phyloP scores from a whole-genome alignment of 2,329 filamentous ascomycete genomes.

The Aspergillus aculeatinus region DNA sequence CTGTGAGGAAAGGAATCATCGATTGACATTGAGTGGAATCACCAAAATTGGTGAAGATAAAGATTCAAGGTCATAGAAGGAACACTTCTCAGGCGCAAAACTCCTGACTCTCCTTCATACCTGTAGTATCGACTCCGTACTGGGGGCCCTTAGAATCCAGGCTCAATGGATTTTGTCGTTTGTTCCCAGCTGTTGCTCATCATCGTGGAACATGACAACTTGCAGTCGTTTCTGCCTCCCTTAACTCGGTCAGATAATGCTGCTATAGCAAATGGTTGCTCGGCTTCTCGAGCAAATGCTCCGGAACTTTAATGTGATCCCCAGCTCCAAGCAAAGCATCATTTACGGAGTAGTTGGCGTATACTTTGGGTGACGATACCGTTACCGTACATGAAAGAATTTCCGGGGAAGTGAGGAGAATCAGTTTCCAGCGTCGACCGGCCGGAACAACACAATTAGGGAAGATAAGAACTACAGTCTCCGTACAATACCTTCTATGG shows the following conservation, averaged over 20 bases:
- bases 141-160: background rate
- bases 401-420: background rate
- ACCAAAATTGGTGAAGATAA: constrained; percentile 12
- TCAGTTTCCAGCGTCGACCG: background rate
- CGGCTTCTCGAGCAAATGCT: constrained; percentile 6
- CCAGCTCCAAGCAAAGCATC: constrained; percentile 1
- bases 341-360: background rate
- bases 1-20: constrained; percentile 12
- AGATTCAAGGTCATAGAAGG: constrained; percentile 2
- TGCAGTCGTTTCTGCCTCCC: background rate
- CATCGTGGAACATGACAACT: background rate
- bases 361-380: background rate
- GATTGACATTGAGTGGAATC: constrained; percentile 19
- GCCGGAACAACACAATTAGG: background rate
- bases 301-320: constrained; percentile 5
- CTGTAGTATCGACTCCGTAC: background rate
- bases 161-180: background rate
- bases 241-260: background rate
- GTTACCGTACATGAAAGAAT: constrained; percentile 12
- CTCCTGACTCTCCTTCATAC: background rate
- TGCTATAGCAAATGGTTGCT: background rate
- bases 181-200: background rate
- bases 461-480: background rate
- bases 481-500: too few species aligned
- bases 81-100: background rate